Evolutionary conservation across 257 asterid genomes (phyloP), one percentile per base, ranked within the genome.

Genomic region (Cordia subcordata): DNA sequence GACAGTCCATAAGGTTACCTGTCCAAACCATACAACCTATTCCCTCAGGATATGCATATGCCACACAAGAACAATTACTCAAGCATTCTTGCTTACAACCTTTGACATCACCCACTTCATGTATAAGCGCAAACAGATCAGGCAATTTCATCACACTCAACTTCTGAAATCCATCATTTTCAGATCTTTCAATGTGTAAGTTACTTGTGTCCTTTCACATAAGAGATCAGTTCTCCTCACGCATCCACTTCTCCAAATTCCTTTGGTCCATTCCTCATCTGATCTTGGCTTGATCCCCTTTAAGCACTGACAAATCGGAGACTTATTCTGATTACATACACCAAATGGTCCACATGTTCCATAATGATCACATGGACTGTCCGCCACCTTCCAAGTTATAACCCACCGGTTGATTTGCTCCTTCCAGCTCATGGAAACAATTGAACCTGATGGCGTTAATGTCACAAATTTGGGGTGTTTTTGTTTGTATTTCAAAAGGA

Each of bases 191-290:
- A 10, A 54, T 51, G 22, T 60, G 56, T 4, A 22, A 27, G 11
- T 8, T 17, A 38, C n/a, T 60, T 13, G 45, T 35, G 22, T 72
- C 22, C 23, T 56, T 38, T 62, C 58, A 42, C 82, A 77, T 0
- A 27, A 57, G 19, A 72, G 58, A 16, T 57, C 37, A 57, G 58
- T 65, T 16, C 44, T 2, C 20, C 79, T 68, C 11, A 53, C 55
- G 27, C 79, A 74, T 35, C 75, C 79, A 42, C 66, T 56, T 9
- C 68, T 74, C 69, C 79, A 74, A 59, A 64, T 68, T 46, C 79
- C 69, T 51, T 23, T 55, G 14, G 37, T 52, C 75, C 79, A 74
- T 52, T 60, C 72, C 13, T 60, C 33, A 4, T 35, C 0, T 44
- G 65, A 47, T 14, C 8, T 38, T 11, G 79, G 75, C 39, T 55